phyloP scores from a whole-genome alignment of 164 flowering plant species.

The Sedum album region DNA sequence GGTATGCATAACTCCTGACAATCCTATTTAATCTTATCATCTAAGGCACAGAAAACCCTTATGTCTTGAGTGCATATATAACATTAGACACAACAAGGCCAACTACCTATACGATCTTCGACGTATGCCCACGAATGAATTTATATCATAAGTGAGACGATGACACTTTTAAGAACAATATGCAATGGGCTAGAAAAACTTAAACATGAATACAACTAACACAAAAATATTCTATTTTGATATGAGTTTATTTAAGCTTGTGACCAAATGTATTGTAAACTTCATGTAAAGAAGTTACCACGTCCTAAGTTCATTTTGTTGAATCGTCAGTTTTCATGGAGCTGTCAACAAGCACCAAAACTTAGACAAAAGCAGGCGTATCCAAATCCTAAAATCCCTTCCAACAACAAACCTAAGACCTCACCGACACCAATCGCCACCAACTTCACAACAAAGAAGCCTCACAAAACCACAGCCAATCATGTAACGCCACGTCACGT shows the following conservation, averaged over 20 bases:
- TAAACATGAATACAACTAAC: too few species aligned
- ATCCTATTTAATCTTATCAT: not conserved
- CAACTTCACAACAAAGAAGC: not conserved
- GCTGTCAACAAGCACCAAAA: not conserved
- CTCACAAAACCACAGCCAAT: not conserved
- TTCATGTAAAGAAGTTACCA: not conserved
- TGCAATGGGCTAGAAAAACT: too few species aligned
- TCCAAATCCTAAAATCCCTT: not conserved
- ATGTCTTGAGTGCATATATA: too few species aligned
- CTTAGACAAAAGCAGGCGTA: not conserved
- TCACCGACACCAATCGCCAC: not conserved
- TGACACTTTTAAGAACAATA: too few species aligned
- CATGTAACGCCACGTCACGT: not conserved
- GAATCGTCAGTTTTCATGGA: not conserved
- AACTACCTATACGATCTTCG: too few species aligned
- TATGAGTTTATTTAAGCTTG: too few species aligned
- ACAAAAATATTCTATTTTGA: too few species aligned
- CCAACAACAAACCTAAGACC: not conserved
- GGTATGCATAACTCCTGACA: conserved; percentile 18
- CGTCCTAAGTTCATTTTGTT: not conserved
- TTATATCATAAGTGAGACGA: too few species aligned
- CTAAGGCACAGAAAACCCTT: too few species aligned
- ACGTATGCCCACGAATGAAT: not conserved
- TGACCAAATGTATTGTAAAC: too few species aligned
- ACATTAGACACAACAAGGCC: too few species aligned